These are phyloP conservation scores for Venturia asperata DNA, from an alignment of 2,329 filamentous ascomycete species.

Conservation along the genomic window DNA sequence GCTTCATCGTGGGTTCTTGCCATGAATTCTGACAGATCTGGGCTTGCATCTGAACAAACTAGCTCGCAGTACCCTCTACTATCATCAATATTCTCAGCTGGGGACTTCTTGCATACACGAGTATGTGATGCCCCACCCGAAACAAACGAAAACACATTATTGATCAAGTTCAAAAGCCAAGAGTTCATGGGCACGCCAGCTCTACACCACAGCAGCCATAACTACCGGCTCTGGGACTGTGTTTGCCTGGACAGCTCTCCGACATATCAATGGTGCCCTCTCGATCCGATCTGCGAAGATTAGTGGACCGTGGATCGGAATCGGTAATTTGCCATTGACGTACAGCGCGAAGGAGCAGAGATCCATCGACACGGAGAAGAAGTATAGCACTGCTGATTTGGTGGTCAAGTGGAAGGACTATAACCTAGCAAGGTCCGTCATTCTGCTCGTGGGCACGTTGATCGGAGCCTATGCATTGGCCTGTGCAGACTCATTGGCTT, in stretches of 20 bases:
- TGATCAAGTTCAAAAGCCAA: background rate
- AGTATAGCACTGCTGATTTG: slow-evolving; percentile 10
- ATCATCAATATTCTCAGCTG: slow-evolving; percentile 15
- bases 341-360: slow-evolving; percentile 14
- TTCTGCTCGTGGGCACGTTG: slow-evolving; percentile 14
- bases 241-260: slow-evolving; percentile 17
- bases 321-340: slow-evolving; percentile 9
- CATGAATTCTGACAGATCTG: background rate
- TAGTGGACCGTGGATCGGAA: background rate
- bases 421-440: slow-evolving; percentile 12
- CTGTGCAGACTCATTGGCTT: background rate
- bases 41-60: background rate
- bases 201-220: slow-evolving; percentile 14
- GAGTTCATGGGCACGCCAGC: background rate
- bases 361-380: background rate
- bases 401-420: slow-evolving; percentile 14
- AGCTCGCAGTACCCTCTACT: slow-evolving; percentile 19
- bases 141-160: background rate
- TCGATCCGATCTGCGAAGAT: slow-evolving; percentile 15
- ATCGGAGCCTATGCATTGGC: slow-evolving; percentile 4
- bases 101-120: slow-evolving; percentile 12
- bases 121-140: background rate
- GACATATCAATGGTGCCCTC: slow-evolving; percentile 16
- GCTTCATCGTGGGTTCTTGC: slow-evolving; percentile 7
- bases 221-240: slow-evolving; percentile 12